A percentile compares a stretch with the other conserved stretches of the same genome.
Evolutionary conservation across 805 yeast genomes (phyloP).

Genomic region (Torulaspora gathmanii): DNA sequence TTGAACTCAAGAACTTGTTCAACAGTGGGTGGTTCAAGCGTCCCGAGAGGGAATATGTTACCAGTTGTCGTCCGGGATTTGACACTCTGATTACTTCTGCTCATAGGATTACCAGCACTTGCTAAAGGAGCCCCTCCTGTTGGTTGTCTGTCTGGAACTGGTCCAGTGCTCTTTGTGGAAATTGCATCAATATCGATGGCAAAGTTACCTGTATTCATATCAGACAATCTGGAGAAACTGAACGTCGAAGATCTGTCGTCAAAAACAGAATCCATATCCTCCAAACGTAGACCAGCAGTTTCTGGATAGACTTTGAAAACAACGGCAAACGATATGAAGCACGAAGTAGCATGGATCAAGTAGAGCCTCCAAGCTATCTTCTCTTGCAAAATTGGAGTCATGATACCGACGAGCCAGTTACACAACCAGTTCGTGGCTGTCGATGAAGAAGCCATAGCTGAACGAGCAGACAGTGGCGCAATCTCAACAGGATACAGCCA

Average conservation of each 20-base stretch:
- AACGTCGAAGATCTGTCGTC: constrained; percentile 53
- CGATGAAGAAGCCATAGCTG: constrained; percentile 84
- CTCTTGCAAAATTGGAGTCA: constrained; percentile 82
- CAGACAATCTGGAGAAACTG: constrained; percentile 25
- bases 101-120: constrained; percentile 4
- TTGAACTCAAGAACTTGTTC: constrained; percentile 37
- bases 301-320: constrained; percentile 79
- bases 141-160: constrained; percentile 10
- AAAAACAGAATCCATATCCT: constrained; percentile 87
- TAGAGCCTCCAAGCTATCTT: constrained; percentile 74
- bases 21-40: constrained; percentile 38
- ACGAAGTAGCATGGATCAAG: constrained; percentile 73
- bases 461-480: constrained; percentile 75
- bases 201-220: background rate
- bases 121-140: background rate
- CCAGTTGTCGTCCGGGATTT: constrained; percentile 13
- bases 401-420: constrained; percentile 86
- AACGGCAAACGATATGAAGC: constrained; percentile 65
- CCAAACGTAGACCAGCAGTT: constrained; percentile 81
- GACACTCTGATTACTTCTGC: constrained; percentile 18
- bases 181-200: constrained; percentile 6
- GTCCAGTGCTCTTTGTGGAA: constrained; percentile 9
- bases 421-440: constrained; percentile 93
- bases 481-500: constrained; percentile 88
- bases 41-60: constrained; percentile 18